Evolutionary conservation across 305 asterid genomes (phyloP), one percentile per base, ranked within the genome.

Genomic region (Rubia tinctorum): DNA sequence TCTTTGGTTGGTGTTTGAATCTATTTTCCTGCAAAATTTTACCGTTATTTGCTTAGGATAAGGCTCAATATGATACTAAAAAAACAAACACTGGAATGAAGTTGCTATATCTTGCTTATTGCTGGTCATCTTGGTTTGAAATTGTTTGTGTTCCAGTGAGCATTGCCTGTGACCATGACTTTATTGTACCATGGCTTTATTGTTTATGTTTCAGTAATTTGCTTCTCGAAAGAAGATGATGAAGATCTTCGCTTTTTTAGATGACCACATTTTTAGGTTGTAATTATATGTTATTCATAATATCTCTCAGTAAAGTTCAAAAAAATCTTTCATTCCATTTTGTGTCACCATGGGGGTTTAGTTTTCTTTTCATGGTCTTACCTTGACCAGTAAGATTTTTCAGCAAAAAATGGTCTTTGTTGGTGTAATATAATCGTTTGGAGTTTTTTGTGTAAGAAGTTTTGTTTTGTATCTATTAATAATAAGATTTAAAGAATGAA

Each of bases 101-200:
- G 18, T 25, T 63, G 59, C 15, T 6, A 34, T 75, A 39, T 44
- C 58, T 81, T 90, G 90, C 99, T 71, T 90, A 81, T 87, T 91
- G 97, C 23, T 69, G 77, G 63, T 72, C 69, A 34, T 95, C 96
- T 30, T 90, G 76, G 40, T 89, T 77, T 70, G 72, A 53, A 27
- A 37, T 78, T 30, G 77, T 66, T 60, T 73, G 78, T 43, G 20
- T 67, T 70, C 97, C 99, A 45, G 80, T 67, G 66, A 90, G 92
- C 51, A 94, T 56, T 3, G 87, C 81, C n/a, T 83, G 61, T 25
- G 89, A 81, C 72, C 92, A 86, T 10, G 73, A 74, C 76, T 86
- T 89, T 27, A 91, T 82, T 23, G 86, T 89, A 56, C 85, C 88
- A 83, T 91, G 99, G 3, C 3, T 30, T 30, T 30, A 30, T 30